phyloP scores from a whole-genome alignment of 345 rosid genomes.

The Trapa incisa region DNA sequence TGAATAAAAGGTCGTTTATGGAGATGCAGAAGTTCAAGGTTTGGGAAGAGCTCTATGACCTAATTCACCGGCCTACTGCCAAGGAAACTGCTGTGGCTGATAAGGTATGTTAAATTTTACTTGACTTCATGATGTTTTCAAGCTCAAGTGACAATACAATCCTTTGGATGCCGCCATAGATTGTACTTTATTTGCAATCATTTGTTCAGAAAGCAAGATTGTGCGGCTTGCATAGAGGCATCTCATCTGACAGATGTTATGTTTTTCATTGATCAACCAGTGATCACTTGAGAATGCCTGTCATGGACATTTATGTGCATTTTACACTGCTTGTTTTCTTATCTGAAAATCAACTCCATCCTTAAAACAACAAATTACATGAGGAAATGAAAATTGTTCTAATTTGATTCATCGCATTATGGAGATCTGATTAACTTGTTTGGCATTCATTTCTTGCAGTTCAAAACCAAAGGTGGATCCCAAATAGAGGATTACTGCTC shows the following conservation, averaged over 20 bases:
- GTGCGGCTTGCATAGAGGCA: background rate
- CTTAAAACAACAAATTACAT: background rate
- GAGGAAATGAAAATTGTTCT: background rate
- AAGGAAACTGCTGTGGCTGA: constrained; percentile 91
- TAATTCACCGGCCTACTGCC: constrained; percentile 87
- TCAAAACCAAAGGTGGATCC: constrained; percentile 96
- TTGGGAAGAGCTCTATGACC: constrained; percentile 81
- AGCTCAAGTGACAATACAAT: background rate
- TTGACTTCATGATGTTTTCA: background rate
- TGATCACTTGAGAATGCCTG: background rate
- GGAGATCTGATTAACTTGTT: background rate
- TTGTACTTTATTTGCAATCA: background rate
- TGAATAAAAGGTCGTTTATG: constrained; percentile 74
- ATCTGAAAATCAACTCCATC: background rate
- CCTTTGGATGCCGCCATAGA: background rate
- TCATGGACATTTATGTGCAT: background rate
- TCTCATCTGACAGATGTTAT: constrained; percentile 1
- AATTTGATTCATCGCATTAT: background rate
- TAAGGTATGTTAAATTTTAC: constrained; percentile 33
- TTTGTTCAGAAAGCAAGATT: background rate
- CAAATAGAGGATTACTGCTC: constrained; percentile 91
- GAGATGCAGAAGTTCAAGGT: constrained; percentile 83
- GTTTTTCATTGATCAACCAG: background rate
- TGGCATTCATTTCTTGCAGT: constrained; percentile 28
- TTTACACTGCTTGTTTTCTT: background rate